Evolutionary conservation across 805 yeast genomes (phyloP).

Genomic region (Metschnikowia chrysomelidarum): DNA sequence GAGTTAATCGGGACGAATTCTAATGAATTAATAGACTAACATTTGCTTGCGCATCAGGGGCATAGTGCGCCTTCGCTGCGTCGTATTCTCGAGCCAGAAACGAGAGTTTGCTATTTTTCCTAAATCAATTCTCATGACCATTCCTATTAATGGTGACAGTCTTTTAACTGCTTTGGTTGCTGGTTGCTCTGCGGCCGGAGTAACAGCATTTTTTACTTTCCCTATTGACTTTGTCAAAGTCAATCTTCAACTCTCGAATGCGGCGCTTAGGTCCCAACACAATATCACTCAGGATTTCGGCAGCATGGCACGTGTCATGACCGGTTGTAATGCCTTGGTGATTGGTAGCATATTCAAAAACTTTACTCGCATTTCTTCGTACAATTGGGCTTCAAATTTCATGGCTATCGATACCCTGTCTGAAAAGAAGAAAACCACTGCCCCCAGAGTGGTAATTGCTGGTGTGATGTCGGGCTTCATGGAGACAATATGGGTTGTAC

Average conservation of each 20-base stretch:
- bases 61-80: too few relatives aligned
- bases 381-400: constrained; percentile 70
- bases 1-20: too few relatives aligned
- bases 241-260: constrained; percentile 55
- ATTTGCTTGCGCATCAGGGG: too few relatives aligned
- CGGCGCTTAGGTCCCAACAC: constrained; percentile 34
- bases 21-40: too few relatives aligned
- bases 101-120: too few relatives aligned
- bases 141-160: constrained; percentile 25
- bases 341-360: constrained; percentile 75
- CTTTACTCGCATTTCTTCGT: constrained; percentile 66
- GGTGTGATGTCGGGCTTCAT: constrained; percentile 79
- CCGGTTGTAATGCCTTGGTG: constrained; percentile 75
- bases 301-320: constrained; percentile 34
- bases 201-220: constrained; percentile 61
- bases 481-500: constrained; percentile 82
- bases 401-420: constrained; percentile 47
- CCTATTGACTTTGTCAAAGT: constrained; percentile 74
- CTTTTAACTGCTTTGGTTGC: constrained; percentile 57
- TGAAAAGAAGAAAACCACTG: constrained; percentile 59
- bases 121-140: too few relatives aligned
- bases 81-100: too few relatives aligned
- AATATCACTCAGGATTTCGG: constrained; percentile 35
- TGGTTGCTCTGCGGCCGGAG: constrained; percentile 61
- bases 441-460: constrained; percentile 80